Evolutionary conservation across 208 protist species (phyloP), one percentile per base, ranked within the genome.

Genomic region (Endotrypanum monterogeii): DNA sequence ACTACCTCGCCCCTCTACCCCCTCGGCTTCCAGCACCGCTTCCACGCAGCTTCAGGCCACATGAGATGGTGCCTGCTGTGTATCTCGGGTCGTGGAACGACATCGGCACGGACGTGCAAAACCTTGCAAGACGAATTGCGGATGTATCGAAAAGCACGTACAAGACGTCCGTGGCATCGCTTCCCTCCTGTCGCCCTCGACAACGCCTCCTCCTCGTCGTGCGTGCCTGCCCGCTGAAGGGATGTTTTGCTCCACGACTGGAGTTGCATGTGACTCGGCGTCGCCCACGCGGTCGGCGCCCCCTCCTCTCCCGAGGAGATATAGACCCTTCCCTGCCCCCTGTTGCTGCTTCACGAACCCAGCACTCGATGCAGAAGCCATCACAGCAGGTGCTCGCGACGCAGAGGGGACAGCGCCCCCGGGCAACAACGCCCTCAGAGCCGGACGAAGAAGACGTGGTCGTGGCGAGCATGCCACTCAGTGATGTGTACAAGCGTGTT

Each of bases 11-110:
- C 4, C 14, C 48, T 7, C 67, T 79, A 14, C 74, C 79, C 11
- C 74, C 35, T 23, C 57, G 67, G 18, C 58, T 86, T 62, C 35
- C 50, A 23, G 30, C 56, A 9, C 56, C 74, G 50, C 78, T 76
- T 32, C 63, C 60, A 56, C 69, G 68, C 30, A 86, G 78, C 63
- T 83, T 93, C 39, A 84, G 88, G 1, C 88, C 88, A 4, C 73
- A 88, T 56, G 80, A 88, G 48, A 89, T 93, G 57, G 65, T 93
- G 14, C 82, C 88, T 30, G 81, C 55, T 6, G 39, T 93, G 23
- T 93, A 93, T 68, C 76, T 93, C 35, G 88, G 88, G n/a, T 78
- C 78, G 32, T 56, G 72, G 32, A 71, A 71, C 12, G 84, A 90
- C 72, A 67, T 93, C 16, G 74, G 77, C 51, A 79, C 62, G 8